A percentile compares a stretch with the other conserved stretches of the same genome.
phyloP scores from a whole-genome alignment of 2,329 filamentous ascomycete species.

The Hypoxylon sp. region DNA sequence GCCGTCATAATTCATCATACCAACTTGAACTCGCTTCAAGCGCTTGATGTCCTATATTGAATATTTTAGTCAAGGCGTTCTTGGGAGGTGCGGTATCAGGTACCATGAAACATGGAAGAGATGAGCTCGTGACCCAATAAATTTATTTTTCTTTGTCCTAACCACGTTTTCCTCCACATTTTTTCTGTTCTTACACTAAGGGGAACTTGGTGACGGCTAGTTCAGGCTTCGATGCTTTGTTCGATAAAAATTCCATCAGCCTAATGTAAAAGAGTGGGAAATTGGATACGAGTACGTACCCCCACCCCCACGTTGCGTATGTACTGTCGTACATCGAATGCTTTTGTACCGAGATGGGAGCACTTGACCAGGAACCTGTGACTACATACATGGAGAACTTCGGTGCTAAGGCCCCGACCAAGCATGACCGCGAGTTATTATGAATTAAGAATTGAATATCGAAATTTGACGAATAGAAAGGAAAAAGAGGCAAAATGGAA shows the following conservation, averaged over 20 bases:
- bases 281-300: conserved; percentile 25
- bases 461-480: conserved; percentile 5
- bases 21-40: conserved; percentile 20
- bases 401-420: conserved; percentile 13
- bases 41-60: conserved; percentile 23
- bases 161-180: conserved; percentile 46
- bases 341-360: conserved; percentile 33
- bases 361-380: conserved; percentile 10
- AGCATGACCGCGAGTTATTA: not conserved
- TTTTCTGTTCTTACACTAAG: conserved; percentile 36
- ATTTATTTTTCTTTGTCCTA: conserved; percentile 25
- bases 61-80: conserved; percentile 14
- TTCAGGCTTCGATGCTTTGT: conserved; percentile 42
- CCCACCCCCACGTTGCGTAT: conserved; percentile 38
- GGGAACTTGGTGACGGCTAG: conserved; percentile 35
- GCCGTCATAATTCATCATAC: conserved; percentile 39
- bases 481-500: not conserved
- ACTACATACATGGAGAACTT: not conserved
- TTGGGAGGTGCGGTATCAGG: conserved; percentile 14
- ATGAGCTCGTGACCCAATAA: conserved; percentile 41
- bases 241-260: conserved; percentile 43
- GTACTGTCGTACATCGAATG: conserved; percentile 25
- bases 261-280: conserved; percentile 39
- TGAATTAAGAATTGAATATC: not conserved
- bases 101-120: conserved; percentile 29